Percentiles rank a stretch among this genome's conserved stretches.
These are phyloP conservation scores for Dacryopinax spathularia DNA, from an alignment of 768 basidiomycete species.

Conservation along the genomic window DNA sequence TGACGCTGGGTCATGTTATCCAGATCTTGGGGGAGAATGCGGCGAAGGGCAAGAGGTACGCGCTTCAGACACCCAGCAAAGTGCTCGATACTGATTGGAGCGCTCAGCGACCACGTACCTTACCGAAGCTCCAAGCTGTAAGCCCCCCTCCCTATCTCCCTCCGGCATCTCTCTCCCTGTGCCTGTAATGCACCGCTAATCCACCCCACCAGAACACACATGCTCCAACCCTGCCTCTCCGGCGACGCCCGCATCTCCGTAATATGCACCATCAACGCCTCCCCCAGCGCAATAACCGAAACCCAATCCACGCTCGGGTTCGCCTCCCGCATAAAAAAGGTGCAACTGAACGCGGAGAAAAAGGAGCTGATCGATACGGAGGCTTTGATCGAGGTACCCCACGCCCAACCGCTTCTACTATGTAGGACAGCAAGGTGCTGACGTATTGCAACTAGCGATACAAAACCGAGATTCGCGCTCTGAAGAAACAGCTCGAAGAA, in stretches of 20 bases:
- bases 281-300: conserved; percentile 61
- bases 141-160: no score
- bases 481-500: conserved; percentile 58
- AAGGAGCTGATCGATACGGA: conserved; percentile 89
- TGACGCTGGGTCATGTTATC: conserved; percentile 88
- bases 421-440: no score
- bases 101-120: conserved; percentile 70
- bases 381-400: conserved; percentile 55
- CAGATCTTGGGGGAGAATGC: conserved; percentile 82
- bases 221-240: conserved; percentile 87
- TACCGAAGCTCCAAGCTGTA: conserved; percentile 84
- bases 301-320: conserved; percentile 81
- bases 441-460: no score
- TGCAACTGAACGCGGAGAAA: conserved; percentile 78
- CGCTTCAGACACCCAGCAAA: conserved; percentile 1
- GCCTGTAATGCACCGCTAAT: no score
- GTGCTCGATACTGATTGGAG: background rate
- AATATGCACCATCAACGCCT: conserved; percentile 89
- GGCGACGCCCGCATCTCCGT: conserved; percentile 94
- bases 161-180: background rate
- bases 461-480: conserved; percentile 83
- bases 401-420: background rate
- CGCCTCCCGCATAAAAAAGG: conserved; percentile 80
- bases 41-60: conserved; percentile 52
- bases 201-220: conserved; percentile 40